Conservation (phyloP, 2,329 filamentous ascomycete species). For the Lomentospora prolificans region DNA sequence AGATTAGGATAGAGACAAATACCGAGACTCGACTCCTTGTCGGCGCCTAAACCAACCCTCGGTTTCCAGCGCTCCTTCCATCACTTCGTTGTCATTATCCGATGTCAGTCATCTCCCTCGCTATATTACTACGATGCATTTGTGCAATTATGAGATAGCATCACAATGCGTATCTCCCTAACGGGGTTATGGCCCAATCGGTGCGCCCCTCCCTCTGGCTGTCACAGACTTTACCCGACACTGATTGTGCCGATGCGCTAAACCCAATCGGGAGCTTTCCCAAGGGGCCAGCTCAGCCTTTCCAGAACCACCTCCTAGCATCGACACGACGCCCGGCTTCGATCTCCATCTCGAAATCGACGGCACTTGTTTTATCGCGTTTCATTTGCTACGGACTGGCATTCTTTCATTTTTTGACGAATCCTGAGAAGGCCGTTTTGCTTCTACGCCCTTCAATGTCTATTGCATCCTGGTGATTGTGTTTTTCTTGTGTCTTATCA, state of each 20-base stretch:
- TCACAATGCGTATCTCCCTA: too few relatives aligned
- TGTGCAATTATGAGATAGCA: too few relatives aligned
- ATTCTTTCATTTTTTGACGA: background rate
- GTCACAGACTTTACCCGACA: background rate
- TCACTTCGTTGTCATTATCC: too few relatives aligned
- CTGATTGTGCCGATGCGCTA: slow-evolving; percentile 9
- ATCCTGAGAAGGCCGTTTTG: background rate
- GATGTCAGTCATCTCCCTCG: too few relatives aligned
- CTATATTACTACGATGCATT: too few relatives aligned
- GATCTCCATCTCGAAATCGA: background rate
- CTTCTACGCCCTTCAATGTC: background rate
- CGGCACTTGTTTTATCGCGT: background rate
- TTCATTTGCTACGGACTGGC: background rate
- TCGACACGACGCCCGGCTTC: background rate
- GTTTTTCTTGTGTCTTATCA: background rate
- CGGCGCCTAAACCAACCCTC: too few relatives aligned
- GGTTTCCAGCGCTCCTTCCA: too few relatives aligned
- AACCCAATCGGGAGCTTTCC: slow-evolving; percentile 12
- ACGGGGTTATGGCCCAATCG: background rate
- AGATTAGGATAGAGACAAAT: too few relatives aligned
- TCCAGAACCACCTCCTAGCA: slow-evolving; percentile 8
- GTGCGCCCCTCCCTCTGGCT: background rate
- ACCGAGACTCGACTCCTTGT: too few relatives aligned
- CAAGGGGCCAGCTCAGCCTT: slow-evolving; percentile 19
- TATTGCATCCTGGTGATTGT: background rate